Percentiles rank a stretch among this genome's conserved stretches.
phyloP scores from a whole-genome alignment of 331 rosid species.

The Quercus tomentella region DNA sequence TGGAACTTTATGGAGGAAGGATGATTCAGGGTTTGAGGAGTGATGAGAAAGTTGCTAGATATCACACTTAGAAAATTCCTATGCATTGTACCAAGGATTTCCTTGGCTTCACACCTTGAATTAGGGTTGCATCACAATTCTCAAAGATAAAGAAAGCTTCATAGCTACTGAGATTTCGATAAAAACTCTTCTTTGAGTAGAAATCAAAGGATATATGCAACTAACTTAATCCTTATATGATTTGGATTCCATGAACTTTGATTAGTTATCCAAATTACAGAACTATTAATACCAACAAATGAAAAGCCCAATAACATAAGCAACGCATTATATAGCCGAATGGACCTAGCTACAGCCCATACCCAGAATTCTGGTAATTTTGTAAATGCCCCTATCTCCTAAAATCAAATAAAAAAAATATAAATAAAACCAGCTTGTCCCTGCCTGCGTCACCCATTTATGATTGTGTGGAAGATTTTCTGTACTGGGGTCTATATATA shows the following conservation, averaged over 20 bases:
- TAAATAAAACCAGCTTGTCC: neutral
- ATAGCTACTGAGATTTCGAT: neutral
- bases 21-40: neutral
- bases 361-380: neutral
- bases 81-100: neutral
- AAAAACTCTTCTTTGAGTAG: neutral
- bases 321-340: neutral
- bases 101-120: neutral
- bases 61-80: neutral
- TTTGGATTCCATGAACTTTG: neutral
- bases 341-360: neutral
- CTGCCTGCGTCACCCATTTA: neutral
- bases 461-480: neutral
- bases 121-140: neutral
- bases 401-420: neutral
- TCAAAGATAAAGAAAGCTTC: neutral
- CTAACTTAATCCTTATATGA: neutral
- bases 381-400: neutral
- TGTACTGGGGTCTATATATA: neutral
- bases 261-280: neutral
- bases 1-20: neutral
- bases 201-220: neutral
- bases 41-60: neutral
- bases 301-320: neutral
- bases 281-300: neutral